Conservation (phyloP, 306 rosid genomes). For the Cucumis cinereus region DNA sequence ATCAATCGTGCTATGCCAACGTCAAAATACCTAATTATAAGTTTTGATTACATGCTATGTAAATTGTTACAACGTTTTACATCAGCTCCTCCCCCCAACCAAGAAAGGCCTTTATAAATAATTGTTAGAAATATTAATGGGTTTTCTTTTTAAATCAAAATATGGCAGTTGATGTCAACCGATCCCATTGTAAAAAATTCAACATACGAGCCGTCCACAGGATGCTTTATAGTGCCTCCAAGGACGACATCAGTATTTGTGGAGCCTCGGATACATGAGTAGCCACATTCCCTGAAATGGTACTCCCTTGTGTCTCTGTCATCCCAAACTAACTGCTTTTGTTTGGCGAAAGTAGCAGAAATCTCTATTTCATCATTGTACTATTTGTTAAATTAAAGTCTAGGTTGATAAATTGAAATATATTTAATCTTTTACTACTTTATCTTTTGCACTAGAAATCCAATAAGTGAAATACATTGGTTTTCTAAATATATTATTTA, state of each 20-base stretch:
- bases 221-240: slow-evolving; percentile 49
- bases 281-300: background rate
- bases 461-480: too few relatives aligned
- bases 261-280: slow-evolving; percentile 40
- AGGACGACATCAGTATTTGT: slow-evolving; percentile 75
- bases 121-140: background rate
- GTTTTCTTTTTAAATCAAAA: background rate
- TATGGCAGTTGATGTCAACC: slow-evolving; percentile 35
- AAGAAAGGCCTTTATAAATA: background rate
- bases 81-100: too few relatives aligned
- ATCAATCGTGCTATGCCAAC: background rate
- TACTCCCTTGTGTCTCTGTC: background rate
- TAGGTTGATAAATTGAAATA: background rate
- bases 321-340: background rate
- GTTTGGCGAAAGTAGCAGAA: background rate
- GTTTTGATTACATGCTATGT: background rate
- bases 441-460: too few relatives aligned
- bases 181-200: slow-evolving; percentile 62
- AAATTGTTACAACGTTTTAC: background rate
- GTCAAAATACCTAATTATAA: background rate
- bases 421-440: background rate
- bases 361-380: background rate
- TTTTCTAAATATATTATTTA: background rate
- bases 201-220: slow-evolving; percentile 42
- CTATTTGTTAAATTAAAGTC: background rate